Evolutionary conservation across 2,329 filamentous ascomycete genomes (phyloP).

Genomic region (Fusarium tricinctum): DNA sequence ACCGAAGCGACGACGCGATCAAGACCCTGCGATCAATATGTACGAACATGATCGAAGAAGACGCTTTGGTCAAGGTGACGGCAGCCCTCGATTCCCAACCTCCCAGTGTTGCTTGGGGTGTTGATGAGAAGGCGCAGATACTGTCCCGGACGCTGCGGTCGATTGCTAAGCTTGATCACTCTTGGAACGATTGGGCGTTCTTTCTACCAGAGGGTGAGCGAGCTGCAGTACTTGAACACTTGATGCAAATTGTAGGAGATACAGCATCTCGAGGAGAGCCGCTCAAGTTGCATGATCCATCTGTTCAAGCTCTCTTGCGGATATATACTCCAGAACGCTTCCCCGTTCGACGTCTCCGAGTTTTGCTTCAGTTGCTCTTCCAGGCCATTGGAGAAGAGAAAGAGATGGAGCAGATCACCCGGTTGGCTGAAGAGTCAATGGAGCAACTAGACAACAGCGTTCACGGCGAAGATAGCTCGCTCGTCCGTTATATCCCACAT

Average conservation of each 20-base stretch:
- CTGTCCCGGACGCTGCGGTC: slow-evolving; percentile 72
- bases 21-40: slow-evolving; percentile 73
- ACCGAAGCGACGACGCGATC: slow-evolving; percentile 69
- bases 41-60: slow-evolving; percentile 70
- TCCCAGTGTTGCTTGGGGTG: slow-evolving; percentile 67
- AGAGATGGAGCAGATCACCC: slow-evolving; percentile 56
- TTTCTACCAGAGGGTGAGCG: slow-evolving; percentile 66
- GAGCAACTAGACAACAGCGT: slow-evolving; percentile 55
- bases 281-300: slow-evolving; percentile 60
- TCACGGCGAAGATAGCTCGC: slow-evolving; percentile 60
- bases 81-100: slow-evolving; percentile 63
- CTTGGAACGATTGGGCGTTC: slow-evolving; percentile 69
- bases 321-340: slow-evolving; percentile 65
- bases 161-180: slow-evolving; percentile 70
- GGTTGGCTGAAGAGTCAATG: slow-evolving; percentile 57
- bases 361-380: slow-evolving; percentile 64
- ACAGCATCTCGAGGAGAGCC: slow-evolving; percentile 53
- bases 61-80: slow-evolving; percentile 68
- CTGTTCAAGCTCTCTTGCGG: slow-evolving; percentile 62
- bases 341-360: slow-evolving; percentile 67
- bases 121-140: slow-evolving; percentile 62
- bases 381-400: slow-evolving; percentile 63
- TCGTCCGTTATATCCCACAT: slow-evolving; percentile 64
- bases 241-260: slow-evolving; percentile 65
- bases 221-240: slow-evolving; percentile 71